Base-by-base conservation (phyloP, 257 asterid genomes). In the Salvia hispanica region DNA sequence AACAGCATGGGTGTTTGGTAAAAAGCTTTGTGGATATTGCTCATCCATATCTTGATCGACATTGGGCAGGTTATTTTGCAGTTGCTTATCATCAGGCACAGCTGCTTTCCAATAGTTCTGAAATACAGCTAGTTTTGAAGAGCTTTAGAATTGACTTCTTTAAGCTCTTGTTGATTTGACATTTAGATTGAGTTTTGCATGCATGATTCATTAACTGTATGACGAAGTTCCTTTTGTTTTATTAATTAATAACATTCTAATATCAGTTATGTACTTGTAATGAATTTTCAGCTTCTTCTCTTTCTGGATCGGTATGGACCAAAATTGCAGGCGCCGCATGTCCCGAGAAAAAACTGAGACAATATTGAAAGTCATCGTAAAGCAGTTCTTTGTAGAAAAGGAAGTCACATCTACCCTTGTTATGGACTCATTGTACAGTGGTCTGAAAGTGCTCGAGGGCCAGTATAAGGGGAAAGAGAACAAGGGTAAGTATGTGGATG, bases 331-430 rank as follows among this genome's bases (percentile, higher is more conserved):
- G 80, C 71, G 82, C 21, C 82, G 76, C 59, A 88, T 94, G 96
- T 78, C 88, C 16, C 77, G 76, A 67, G 97, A 91, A 81, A 91
- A 76, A 82, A 74, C 88, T 4, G 95, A 85, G 82, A 76, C 90
- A 13, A 84, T 94, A 58, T 77, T 91, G 53, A 94, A 84, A 81
- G 85, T 84, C 42, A 81, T 94, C 37, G 97, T 88, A 76, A 88
- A 91, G 71, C 84, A 84, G 69, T 94, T 94, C 73, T 94, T 94
- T 74, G 81, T 90, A 60, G 99, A 91, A 76, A 93, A 94, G 77
- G 99, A 94, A 83, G 97, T 91, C 76, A 84, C 97, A 14, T 88
- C 97, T 65, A 94, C 97, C 44, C 83, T 94, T 58, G 99, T 94
- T 69, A 91, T 94, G 99, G 99, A 91, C 82, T 88, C 97, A 5